Evolutionary conservation across 208 protist species (phyloP), one percentile per base, ranked within the genome.

Genomic region (Lotmaria passim): DNA sequence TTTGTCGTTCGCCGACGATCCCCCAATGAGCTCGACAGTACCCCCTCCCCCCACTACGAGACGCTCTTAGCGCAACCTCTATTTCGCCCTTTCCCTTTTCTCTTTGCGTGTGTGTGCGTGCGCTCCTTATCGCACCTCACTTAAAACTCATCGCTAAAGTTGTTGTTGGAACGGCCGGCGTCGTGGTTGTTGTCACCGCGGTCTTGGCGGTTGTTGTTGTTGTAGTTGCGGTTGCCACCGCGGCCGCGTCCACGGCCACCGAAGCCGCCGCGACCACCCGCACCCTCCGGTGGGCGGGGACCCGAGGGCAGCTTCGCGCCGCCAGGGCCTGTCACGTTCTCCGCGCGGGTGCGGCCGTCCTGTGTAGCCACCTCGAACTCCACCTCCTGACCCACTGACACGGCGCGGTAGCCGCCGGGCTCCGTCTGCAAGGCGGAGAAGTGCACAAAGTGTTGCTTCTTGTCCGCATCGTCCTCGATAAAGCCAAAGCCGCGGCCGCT

Each of bases 381-480:
- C 7, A 97, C 91, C 64, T 93, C 87, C 83, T 97, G 91, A 50
- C 88, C 93, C 11, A 94, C 80, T 0, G 82, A 81, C 23, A 96
- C 88, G 23, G 89, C 70, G 73, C 90, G 87, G 71, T 91, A 96
- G 63, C 91, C 88, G 56, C 87, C 89, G 7, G 88, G 79, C 74
- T 97, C 93, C n/a, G 86, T 93, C 83, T 95, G 89, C 21, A 96
- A 79, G 24, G 88, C 89, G 30, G 89, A 93, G 73, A 95, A 96
- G 81, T 96, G 93, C 47, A 97, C 93, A 77, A 97, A 97, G 82
- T 95, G 88, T 74, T 96, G 89, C 76, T 91, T 89, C 83, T 97
- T 95, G 75, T 96, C 87, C 17, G 78, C 79, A 57, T 91, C 82
- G 63, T 97, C 93, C 73, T 95, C 89, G 63, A 97, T 85, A 50